phyloP scores from a whole-genome alignment of 2,329 filamentous ascomycete genomes.

The Colletotrichum lini region DNA sequence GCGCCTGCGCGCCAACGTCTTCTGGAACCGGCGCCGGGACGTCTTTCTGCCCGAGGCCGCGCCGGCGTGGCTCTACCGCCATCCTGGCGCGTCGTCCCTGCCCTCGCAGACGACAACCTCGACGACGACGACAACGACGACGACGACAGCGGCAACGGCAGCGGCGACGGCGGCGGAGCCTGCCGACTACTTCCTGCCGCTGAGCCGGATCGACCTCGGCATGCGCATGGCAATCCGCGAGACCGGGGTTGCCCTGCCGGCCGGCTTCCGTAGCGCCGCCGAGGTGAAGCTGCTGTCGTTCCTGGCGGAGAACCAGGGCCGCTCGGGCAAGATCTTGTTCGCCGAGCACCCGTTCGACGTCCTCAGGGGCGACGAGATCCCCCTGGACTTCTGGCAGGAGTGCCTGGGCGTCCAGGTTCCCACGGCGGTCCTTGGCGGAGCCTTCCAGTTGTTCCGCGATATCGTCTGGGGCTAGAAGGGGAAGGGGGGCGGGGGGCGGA shows the following conservation, averaged over 20 bases:
- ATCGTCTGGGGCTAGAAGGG: not conserved
- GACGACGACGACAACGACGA: not conserved
- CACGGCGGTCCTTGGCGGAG: not conserved
- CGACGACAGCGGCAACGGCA: no score
- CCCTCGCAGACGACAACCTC: not conserved
- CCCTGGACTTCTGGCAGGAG: not conserved
- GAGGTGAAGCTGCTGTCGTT: not conserved
- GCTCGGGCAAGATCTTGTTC: not conserved
- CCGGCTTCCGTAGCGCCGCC: not conserved
- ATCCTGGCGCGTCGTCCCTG: not conserved
- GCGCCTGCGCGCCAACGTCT: constrained; percentile 4
- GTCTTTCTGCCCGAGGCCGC: not conserved
- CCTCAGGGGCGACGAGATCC: not conserved
- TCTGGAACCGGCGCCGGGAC: constrained; percentile 16
- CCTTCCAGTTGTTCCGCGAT: not conserved
- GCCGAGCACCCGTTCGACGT: not conserved
- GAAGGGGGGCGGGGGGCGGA: no score
- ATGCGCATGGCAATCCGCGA: not conserved
- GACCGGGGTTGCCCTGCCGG: not conserved
- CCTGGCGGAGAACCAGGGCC: not conserved
- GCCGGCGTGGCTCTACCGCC: not conserved
- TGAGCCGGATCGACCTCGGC: not conserved
- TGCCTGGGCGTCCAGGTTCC: not conserved
- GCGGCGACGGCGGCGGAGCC: not conserved
- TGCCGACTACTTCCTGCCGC: not conserved